Base-by-base conservation (phyloP, 768 basidiomycete genomes). In the Suillus subaureus region DNA sequence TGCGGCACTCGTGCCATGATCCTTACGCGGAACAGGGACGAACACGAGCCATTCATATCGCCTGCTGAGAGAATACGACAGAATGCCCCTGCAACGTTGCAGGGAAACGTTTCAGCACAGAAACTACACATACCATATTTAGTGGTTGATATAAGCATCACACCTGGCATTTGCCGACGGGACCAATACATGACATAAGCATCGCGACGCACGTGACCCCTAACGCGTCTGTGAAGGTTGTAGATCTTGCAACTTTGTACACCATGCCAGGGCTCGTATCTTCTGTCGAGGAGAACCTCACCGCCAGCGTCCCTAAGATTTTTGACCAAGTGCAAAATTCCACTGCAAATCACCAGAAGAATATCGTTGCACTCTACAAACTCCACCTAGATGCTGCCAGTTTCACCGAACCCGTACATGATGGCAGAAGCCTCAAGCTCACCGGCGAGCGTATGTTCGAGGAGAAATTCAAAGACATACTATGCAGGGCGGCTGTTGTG, bases 311-410 rank as follows among this genome's bases (percentile, higher is more conserved):
- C 23, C 84, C 86, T 23, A 86, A 84, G 40, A 92, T 95, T 52
- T 93, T 96, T 67, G 87, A 91, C 35, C 92, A 97, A 77, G 91
- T 83, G 0, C 93, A 96, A 74, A 79, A 74, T 8, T 87, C 90
- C 0, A 76, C 82, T 16, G 88, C 92, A 11, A 95, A 93, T 74
- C 96, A 98, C 76, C 88, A 90, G 67, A 97, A 97, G 82, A 97
- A 97, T 78, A 81, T 89, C 61, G 89, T 94, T 49, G 87, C 88
- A 0, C 84, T 97, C 4, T 83, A 93, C 81, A 94, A 94, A 75
- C 77, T 96, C 49, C 94, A 96, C 64, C 64, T 78, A 5, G 83
- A 90, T 62, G 89, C 89, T 12, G 87, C 89, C 1, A 70, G 78
- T 16, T 79, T 82, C 69, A 85, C 80, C 3, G 82, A 89, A 66